These are phyloP conservation scores for Purpureocillium lavendulum DNA, from an alignment of 2,329 filamentous ascomycete genomes.

Conservation along the genomic window DNA sequence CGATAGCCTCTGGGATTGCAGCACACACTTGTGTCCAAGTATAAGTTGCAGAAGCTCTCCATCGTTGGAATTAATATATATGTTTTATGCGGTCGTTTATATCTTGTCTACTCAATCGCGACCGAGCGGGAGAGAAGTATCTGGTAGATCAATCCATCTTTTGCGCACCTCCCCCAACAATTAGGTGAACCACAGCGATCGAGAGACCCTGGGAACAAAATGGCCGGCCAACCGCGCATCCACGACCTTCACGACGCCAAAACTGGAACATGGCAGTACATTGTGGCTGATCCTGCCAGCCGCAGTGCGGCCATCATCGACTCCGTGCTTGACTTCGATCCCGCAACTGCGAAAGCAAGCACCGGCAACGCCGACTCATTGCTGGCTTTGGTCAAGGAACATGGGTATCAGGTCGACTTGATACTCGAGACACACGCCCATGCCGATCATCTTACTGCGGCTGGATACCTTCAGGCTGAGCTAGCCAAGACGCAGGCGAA, in stretches of 20 bases:
- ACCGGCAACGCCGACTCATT: constrained; percentile 46
- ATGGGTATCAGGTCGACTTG: constrained; percentile 37
- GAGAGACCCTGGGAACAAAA: too few species aligned
- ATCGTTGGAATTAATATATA: too few species aligned
- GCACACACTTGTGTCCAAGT: too few species aligned
- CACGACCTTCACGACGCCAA: constrained; percentile 28
- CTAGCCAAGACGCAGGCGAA: constrained; percentile 25
- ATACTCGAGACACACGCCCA: constrained; percentile 58
- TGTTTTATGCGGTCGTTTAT: too few species aligned
- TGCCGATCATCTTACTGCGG: constrained; percentile 52
- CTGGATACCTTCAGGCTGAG: constrained; percentile 44
- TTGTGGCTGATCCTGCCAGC: constrained; percentile 46
- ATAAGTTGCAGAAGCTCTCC: too few species aligned
- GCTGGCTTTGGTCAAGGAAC: constrained; percentile 30
- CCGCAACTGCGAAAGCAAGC: constrained; percentile 27
- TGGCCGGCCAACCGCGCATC: constrained; percentile 21
- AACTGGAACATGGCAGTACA: constrained; percentile 51
- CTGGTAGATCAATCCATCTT: too few species aligned
- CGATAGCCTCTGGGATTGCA: too few species aligned
- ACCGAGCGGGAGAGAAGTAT: too few species aligned
- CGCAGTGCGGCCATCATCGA: constrained; percentile 49
- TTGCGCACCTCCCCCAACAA: too few species aligned
- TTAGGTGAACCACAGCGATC: too few species aligned
- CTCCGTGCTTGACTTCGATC: constrained; percentile 50
- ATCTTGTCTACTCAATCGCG: too few species aligned